These are phyloP conservation scores for Penicillium sp. DNA, from an alignment of 2,329 filamentous ascomycete genomes.

Conservation along the genomic window DNA sequence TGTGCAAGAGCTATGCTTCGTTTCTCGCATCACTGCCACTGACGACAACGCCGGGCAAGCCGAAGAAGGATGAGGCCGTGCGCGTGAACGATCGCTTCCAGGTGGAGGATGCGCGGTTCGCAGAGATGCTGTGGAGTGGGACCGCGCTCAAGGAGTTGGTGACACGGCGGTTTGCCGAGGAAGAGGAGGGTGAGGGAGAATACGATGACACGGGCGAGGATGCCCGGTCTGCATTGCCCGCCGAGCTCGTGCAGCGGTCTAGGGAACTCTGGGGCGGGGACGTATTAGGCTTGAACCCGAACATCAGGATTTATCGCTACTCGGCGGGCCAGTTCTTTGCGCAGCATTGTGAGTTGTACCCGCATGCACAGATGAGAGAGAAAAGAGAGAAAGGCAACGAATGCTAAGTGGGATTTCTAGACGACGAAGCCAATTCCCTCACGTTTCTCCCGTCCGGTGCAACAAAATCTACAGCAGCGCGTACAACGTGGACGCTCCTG, in stretches of 20 bases:
- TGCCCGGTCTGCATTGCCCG: background rate
- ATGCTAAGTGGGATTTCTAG: constrained; percentile 49
- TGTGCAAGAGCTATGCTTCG: constrained; percentile 72
- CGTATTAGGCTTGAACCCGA: constrained; percentile 78
- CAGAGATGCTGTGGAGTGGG: constrained; percentile 69
- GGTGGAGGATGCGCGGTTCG: constrained; percentile 71
- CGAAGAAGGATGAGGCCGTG: constrained; percentile 75
- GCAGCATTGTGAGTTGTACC: constrained; percentile 69
- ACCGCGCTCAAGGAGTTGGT: constrained; percentile 68
- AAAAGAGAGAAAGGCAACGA: background rate
- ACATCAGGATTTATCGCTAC: constrained; percentile 88
- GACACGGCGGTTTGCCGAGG: constrained; percentile 35
- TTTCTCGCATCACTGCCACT: constrained; percentile 71
- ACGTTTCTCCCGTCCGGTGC: constrained; percentile 51
- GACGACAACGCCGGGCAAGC: constrained; percentile 72
- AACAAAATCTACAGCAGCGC: constrained; percentile 50
- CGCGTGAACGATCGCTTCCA: constrained; percentile 89
- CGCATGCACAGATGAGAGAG: background rate
- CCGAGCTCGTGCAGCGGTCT: constrained; percentile 9
- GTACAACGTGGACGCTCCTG: constrained; percentile 87
- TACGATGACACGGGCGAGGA: constrained; percentile 17
- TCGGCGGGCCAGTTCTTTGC: constrained; percentile 85
- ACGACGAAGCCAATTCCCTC: constrained; percentile 81
- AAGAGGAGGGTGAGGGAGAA: constrained; percentile 29
- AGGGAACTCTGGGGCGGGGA: constrained; percentile 75